Conservation (phyloP, 2,329 filamentous ascomycete species). For the Biscogniauxia marginata region DNA sequence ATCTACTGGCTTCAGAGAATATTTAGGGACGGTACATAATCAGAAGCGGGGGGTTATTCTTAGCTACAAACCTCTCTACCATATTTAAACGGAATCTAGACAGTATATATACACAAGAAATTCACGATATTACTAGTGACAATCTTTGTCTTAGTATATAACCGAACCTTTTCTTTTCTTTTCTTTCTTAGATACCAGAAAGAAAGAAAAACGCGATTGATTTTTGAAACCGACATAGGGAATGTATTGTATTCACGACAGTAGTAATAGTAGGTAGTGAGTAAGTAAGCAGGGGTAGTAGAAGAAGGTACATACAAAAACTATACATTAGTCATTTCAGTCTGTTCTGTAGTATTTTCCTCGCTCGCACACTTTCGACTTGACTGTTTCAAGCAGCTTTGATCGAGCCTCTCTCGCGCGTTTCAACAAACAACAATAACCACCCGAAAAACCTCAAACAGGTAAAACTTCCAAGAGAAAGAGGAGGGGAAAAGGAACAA, state of each 20-base stretch:
- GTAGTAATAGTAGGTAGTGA: not conserved
- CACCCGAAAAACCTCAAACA: not conserved
- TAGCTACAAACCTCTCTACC: too few relatives aligned
- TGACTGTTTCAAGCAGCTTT: slow-evolving; percentile 1
- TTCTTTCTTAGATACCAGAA: too few relatives aligned
- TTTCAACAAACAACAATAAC: not conserved
- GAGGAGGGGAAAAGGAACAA: not conserved
- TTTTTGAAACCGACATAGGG: not conserved
- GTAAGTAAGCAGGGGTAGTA: slow-evolving; percentile 16
- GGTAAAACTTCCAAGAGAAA: not conserved
- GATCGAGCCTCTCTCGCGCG: slow-evolving; percentile 1
- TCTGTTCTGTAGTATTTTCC: slow-evolving; percentile 9
- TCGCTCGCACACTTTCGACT: slow-evolving; percentile 1
- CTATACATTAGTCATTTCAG: slow-evolving; percentile 21
- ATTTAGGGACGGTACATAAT: too few relatives aligned
- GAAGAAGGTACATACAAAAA: slow-evolving; percentile 19
- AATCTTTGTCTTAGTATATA: too few relatives aligned
- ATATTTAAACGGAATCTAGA: too few relatives aligned
- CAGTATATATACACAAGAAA: too few relatives aligned
- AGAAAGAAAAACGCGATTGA: too few relatives aligned
- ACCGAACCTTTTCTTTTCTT: too few relatives aligned
- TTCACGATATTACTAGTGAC: too few relatives aligned
- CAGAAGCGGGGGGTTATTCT: too few relatives aligned
- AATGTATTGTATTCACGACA: not conserved
- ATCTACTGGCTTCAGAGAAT: too few relatives aligned